phyloP scores from a whole-genome alignment of 176 grass and related monocot genomes.

The Chloris gayana region DNA sequence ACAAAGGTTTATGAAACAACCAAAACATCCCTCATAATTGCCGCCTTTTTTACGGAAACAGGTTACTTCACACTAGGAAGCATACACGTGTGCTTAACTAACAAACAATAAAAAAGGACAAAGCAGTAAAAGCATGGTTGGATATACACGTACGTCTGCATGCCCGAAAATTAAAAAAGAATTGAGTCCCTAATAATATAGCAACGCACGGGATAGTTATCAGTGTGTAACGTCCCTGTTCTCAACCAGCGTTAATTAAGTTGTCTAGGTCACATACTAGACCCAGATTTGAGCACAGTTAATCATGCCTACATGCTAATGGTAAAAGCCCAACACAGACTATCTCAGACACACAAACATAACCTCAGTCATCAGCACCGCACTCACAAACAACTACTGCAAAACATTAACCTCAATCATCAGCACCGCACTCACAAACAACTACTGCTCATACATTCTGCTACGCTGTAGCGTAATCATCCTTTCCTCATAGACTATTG shows the following conservation, averaged over 20 bases:
- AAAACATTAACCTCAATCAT: conserved; percentile 11
- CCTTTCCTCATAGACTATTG: conserved; percentile 1
- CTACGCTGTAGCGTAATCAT: neutral
- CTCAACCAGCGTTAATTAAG: neutral
- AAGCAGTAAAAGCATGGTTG: conserved; percentile 13
- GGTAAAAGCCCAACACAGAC: neutral
- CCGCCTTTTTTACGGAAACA: neutral
- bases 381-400: neutral
- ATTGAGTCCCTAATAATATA: neutral
- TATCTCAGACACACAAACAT: conserved; percentile 10
- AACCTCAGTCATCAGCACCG: conserved; percentile 12
- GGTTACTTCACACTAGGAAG: neutral
- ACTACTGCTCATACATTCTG: neutral
- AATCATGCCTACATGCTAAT: neutral
- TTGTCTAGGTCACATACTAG: neutral
- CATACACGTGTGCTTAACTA: neutral
- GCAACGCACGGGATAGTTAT: conserved; percentile 12
- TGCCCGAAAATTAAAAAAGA: neutral
- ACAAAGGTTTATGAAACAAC: neutral
- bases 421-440: conserved; percentile 5
- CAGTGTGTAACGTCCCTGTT: neutral
- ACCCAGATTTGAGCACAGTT: neutral
- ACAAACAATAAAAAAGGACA: conserved; percentile 2
- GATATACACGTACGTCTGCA: neutral
- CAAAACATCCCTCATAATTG: neutral